Base-by-base conservation (phyloP, 441 rosid genomes). In the Populus tomentosa region DNA sequence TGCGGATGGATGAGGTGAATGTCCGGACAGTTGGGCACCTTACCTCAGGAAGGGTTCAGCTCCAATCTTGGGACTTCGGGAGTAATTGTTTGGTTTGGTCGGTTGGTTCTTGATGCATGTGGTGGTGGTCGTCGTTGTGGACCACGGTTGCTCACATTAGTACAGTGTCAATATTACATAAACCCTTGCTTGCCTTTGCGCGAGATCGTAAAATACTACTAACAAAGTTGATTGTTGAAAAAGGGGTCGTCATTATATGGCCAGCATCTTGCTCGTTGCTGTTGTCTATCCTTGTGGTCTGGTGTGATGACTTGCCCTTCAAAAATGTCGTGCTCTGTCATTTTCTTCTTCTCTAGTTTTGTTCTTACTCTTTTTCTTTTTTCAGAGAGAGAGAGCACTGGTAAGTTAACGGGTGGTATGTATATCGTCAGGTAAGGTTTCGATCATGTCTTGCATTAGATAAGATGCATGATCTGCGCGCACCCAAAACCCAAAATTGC, bases 201-300 rank as follows among this genome's bases (percentile, higher is more conserved):
- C 73, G 1, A 42, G 7, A n/a, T 18, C 20, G 5, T 14, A 2
- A 30, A 26, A 53, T 7, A 11, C 40, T 30, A 73, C 10, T 6
- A 6, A 38, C 73, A 53, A 72, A 38, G 77, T 64, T 42, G 75
- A 73, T 74, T 76, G 83, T 72, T 28, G 30, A 70, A 79, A 83
- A 72, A 62, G 68, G 46, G 36, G 32, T 35, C 46, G 61, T 35
- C 72, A 76, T 77, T 80, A 74, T 69, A n/a, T 74, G 56, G 79
- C 67, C 72, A 1, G 40, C 30, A 67, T 79, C 11, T 53, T 61
- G 50, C 80, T 70, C 78, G 82, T 76, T 85, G 33, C 74, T 42
- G 11, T 2, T 82, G 30, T 28, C 30, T 28, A 28, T 2, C 30
- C 30, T 28, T 28, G 30, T 28, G 30, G 30, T 3, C 30, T 28